Conservation (phyloP, 2,329 filamentous ascomycete genomes). For the Phyllosticta citribraziliensis region DNA sequence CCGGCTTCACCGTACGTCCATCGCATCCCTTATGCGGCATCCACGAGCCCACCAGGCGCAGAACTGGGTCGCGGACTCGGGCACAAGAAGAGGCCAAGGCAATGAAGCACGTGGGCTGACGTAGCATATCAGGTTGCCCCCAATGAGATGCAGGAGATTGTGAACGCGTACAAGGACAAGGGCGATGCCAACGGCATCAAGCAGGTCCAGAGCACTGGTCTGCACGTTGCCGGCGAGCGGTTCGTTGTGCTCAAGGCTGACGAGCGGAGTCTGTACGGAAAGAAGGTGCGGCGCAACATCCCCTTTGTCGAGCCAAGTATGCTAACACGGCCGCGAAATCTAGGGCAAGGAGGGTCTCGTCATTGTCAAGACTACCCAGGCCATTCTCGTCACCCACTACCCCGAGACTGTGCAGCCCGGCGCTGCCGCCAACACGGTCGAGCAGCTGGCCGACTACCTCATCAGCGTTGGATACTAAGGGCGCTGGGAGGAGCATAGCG, state of each 20-base stretch:
- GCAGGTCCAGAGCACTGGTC: conserved; percentile 60
- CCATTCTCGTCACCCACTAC: conserved; percentile 84
- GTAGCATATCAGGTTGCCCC: conserved; percentile 36
- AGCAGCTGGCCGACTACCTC: conserved; percentile 80
- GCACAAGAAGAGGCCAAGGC: conserved; percentile 9
- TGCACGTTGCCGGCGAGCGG: conserved; percentile 67
- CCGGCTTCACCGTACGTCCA: conserved; percentile 63
- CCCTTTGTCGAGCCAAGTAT: conserved; percentile 1
- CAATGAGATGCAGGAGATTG: conserved; percentile 46
- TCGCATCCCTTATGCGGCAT: conserved; percentile 1
- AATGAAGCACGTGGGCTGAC: conserved; percentile 1
- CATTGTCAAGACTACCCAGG: conserved; percentile 78
- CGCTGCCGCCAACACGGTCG: conserved; percentile 67
- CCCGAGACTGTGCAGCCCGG: conserved; percentile 62
- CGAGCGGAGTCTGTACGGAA: conserved; percentile 71
- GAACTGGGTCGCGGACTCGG: neutral
- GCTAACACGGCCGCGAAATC: neutral
- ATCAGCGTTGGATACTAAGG: conserved; percentile 64
- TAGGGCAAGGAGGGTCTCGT: conserved; percentile 72
- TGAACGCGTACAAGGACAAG: conserved; percentile 43
- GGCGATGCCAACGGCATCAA: conserved; percentile 44
- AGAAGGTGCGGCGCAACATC: conserved; percentile 54
- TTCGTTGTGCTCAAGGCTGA: conserved; percentile 70
- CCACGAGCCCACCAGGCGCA: neutral
- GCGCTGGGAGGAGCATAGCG: conserved; percentile 2